A percentile compares a stretch with the other conserved stretches of the same genome.
These are phyloP conservation scores for Diplotaxis tenuifolia DNA, from an alignment of 345 rosid species.

Conservation along the genomic window DNA sequence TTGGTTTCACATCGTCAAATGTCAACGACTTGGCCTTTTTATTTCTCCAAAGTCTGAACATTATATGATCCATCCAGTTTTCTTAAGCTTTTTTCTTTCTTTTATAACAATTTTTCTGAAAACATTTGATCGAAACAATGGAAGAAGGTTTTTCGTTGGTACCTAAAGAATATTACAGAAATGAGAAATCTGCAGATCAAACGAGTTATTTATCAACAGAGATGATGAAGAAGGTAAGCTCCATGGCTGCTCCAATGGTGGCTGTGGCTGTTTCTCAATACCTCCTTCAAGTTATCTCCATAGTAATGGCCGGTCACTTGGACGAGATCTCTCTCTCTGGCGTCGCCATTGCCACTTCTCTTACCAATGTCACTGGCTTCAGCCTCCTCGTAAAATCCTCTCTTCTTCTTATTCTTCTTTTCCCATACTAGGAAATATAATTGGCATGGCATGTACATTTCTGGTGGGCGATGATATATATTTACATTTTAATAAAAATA, in stretches of 20 bases:
- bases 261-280: background rate
- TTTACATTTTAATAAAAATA: no score
- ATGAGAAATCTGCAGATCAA: background rate
- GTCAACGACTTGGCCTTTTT: background rate
- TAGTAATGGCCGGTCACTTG: no score
- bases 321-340: background rate
- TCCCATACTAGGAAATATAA: no score
- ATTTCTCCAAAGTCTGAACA: background rate
- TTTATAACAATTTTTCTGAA: background rate
- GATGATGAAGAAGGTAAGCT: background rate
- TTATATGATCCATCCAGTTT: background rate
- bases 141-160: background rate
- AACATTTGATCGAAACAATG: background rate
- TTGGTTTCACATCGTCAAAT: background rate
- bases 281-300: background rate
- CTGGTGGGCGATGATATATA: no score
- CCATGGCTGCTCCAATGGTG: background rate
- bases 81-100: background rate
- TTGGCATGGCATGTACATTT: no score
- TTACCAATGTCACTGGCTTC: no score
- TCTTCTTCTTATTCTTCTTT: no score
- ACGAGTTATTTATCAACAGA: background rate
- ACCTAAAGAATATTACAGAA: background rate
- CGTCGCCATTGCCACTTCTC: background rate
- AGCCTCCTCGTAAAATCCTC: no score